Evolutionary conservation across 148 eudicot genomes (phyloP).

Genomic region (Rhododendron griersonianum): DNA sequence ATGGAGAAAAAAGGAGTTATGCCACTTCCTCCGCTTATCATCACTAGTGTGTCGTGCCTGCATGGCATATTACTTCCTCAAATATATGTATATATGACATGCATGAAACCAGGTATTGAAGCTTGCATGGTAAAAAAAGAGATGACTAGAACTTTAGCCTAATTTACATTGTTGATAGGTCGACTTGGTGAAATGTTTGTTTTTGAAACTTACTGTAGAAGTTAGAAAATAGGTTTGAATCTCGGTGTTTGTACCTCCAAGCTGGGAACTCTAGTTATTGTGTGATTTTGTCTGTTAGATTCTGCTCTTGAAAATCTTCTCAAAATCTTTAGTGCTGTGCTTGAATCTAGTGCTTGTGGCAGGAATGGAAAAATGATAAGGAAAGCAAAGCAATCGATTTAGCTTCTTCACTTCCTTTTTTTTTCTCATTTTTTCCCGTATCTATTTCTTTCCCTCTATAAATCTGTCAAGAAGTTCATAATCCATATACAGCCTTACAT

Average conservation of each 20-base stretch:
- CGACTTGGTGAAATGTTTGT: not conserved
- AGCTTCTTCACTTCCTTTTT: too few relatives aligned
- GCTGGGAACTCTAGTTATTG: not conserved
- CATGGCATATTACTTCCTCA: not conserved
- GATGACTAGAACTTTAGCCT: not conserved
- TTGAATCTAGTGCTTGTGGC: not conserved
- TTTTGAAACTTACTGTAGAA: not conserved
- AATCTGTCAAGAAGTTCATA: not conserved
- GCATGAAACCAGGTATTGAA: not conserved
- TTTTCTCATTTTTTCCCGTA: not conserved
- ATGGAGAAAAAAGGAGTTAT: constrained; percentile 76
- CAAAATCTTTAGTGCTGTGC: not conserved
- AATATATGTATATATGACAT: not conserved
- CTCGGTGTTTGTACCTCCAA: not conserved
- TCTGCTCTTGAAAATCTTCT: not conserved
- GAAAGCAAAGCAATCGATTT: too few relatives aligned
- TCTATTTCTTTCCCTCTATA: not conserved
- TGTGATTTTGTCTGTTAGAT: not conserved
- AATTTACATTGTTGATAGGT: too few relatives aligned
- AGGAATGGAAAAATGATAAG: too few relatives aligned
- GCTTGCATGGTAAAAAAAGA: not conserved
- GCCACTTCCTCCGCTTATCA: constrained; percentile 89
- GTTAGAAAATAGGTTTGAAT: not conserved
- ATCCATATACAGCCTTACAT: not conserved
- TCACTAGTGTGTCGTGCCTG: constrained; percentile 69